Base-by-base conservation (phyloP, 129 eudicot genomes). In the Lactuca saligna region DNA sequence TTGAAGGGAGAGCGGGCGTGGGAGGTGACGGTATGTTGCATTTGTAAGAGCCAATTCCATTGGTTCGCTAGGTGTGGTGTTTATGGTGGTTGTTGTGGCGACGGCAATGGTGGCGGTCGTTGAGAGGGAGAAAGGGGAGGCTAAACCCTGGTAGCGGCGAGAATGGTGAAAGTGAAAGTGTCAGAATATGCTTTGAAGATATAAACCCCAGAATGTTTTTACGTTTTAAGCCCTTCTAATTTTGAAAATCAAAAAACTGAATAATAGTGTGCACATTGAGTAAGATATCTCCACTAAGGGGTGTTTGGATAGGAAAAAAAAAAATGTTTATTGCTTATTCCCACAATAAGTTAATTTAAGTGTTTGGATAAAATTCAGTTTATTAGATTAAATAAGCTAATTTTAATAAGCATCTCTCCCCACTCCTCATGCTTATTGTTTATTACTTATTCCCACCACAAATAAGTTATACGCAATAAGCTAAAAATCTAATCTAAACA, bases 31-130 rank as follows among this genome's bases (percentile, higher is more conserved):
- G 15, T 32, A 65, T 58, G 63, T 82, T 78, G 33, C 66, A 75
- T 70, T 74, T 56, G 81, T 62, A 15, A 69, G 80, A 54, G 80
- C 9, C 7, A 76, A 37, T 61, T 76, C 80, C 80, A 76, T 76
- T n/a, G 70, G 39, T 7, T 4, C 8, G 64, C 7, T 68, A 5
- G 10, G n/a, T 68, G 2, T 42, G 69, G 71, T 69, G 81, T 64
- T 68, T 71, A 6, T 70, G 54, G 46, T 63, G 70, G 67, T 39
- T 59, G 63, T 41, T 75, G 10, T 63, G 70, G 29, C 29, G 68
- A 60, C 44, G 79, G 16, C 56, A 68, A 13, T 3, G 77, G 78
- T 17, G 71, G 54, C 7, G 31, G 72, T 31, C 50, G 74, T 66
- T 61, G 79, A 39, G 38, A 8, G 38, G 10, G 34, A 49, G 70